A percentile compares a stretch with the other conserved stretches of the same genome.
These are phyloP conservation scores for Prunus dulcis DNA, from an alignment of 306 rosid genomes.

Conservation along the genomic window DNA sequence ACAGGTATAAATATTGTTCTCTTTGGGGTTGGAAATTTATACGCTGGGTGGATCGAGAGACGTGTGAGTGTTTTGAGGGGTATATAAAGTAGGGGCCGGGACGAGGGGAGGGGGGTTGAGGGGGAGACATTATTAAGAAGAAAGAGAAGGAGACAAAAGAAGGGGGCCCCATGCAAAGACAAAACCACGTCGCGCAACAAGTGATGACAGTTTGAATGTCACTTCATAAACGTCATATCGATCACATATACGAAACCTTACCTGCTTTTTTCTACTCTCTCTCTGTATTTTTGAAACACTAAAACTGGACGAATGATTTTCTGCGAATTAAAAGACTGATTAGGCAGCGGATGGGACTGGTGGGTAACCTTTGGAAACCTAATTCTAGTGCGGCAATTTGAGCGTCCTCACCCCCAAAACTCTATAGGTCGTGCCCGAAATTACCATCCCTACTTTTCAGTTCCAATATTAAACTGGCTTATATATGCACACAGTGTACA, in stretches of 20 bases:
- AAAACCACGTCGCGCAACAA: slow-evolving; percentile 21
- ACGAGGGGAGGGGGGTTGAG: background rate
- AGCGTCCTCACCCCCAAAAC: background rate
- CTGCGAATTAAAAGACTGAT: background rate
- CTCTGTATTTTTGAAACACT: background rate
- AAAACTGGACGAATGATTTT: background rate
- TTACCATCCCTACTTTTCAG: background rate
- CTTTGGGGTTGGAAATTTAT: background rate
- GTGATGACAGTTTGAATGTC: slow-evolving; percentile 27
- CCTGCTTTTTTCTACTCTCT: background rate
- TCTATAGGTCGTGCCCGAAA: too few species aligned
- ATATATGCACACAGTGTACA: background rate
- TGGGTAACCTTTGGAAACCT: slow-evolving; percentile 13
- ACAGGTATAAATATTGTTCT: background rate
- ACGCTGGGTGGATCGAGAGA: background rate
- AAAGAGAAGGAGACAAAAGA: slow-evolving; percentile 13
- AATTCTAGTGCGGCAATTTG: slow-evolving; percentile 2
- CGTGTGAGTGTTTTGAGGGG: background rate
- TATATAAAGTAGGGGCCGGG: slow-evolving; percentile 19
- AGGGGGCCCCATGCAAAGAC: slow-evolving; percentile 35
- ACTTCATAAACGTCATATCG: slow-evolving; percentile 26
- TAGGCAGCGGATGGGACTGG: slow-evolving; percentile 12
- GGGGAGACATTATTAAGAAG: background rate
- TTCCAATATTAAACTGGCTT: background rate
- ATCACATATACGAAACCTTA: background rate